These are phyloP conservation scores for Collybiopsis confluens DNA, from an alignment of 768 basidiomycete genomes.

Conservation along the genomic window DNA sequence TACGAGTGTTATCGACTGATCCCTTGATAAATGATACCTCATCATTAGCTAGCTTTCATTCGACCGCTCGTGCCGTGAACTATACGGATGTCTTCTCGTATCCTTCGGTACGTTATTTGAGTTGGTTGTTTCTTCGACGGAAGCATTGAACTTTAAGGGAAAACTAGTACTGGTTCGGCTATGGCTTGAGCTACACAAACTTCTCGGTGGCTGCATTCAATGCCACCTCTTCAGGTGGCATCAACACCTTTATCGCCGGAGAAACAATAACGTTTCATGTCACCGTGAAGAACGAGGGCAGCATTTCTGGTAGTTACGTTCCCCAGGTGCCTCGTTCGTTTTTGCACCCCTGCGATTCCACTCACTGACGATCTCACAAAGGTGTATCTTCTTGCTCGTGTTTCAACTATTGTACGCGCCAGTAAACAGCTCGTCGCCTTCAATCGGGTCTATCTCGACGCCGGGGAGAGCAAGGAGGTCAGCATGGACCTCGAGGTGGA, in stretches of 20 bases:
- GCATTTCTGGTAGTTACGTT: constrained; percentile 18
- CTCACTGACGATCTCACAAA: background rate
- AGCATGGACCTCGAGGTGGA: constrained; percentile 20
- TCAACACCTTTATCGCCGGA: constrained; percentile 14
- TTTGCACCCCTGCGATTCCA: background rate
- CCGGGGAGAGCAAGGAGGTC: constrained; percentile 12
- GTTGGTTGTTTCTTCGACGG: background rate
- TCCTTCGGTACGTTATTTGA: constrained; percentile 14
- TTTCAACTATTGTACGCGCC: constrained; percentile 16
- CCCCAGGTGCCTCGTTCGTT: constrained; percentile 13
- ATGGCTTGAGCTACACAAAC: constrained; percentile 21
- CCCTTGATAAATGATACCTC: background rate
- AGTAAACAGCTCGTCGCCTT: constrained; percentile 20
- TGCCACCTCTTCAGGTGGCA: constrained; percentile 12
- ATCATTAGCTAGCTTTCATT: constrained; percentile 14
- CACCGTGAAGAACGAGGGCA: constrained; percentile 18
- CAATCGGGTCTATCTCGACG: constrained; percentile 15
- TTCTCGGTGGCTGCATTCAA: constrained; percentile 16
- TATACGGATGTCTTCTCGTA: constrained; percentile 19
- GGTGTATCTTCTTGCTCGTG: constrained; percentile 19
- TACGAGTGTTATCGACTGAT: background rate
- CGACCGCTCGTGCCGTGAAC: constrained; percentile 16
- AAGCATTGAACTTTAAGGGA: background rate
- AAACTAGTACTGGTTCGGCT: constrained; percentile 19
- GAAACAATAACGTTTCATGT: constrained; percentile 18